Evolutionary conservation across 2,329 filamentous ascomycete species (phyloP).

Genomic region (Aspergillus aculeatus): DNA sequence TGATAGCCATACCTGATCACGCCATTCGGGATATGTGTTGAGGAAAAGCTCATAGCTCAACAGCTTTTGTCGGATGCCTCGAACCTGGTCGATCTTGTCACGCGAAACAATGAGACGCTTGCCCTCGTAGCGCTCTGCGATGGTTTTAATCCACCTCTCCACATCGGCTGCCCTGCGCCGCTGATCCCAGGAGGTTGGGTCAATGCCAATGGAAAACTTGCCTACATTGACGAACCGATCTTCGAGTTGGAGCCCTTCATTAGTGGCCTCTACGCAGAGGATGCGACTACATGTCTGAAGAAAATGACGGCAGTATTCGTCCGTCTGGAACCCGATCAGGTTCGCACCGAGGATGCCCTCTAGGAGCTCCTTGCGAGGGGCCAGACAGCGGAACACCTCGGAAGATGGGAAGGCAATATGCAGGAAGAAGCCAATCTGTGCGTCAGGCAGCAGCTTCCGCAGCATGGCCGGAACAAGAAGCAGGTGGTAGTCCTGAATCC

Average conservation of each 20-base stretch:
- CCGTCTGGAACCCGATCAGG: conserved; percentile 87
- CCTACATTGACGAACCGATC: conserved; percentile 90
- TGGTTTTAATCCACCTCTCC: conserved; percentile 71
- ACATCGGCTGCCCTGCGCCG: conserved; percentile 73
- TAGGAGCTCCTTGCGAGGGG: conserved; percentile 79
- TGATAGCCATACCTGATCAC: conserved; percentile 57
- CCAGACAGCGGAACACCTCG: conserved; percentile 89
- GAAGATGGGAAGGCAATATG: conserved; percentile 95
- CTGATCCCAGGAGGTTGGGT: conserved; percentile 70
- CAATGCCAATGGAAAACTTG: conserved; percentile 84
- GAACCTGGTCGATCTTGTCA: conserved; percentile 90
- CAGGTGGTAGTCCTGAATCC: conserved; percentile 95
- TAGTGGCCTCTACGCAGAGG: conserved; percentile 83
- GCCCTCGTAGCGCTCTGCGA: conserved; percentile 79
- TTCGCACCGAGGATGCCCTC: conserved; percentile 93
- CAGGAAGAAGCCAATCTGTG: conserved; percentile 93
- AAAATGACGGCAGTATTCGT: conserved; percentile 91
- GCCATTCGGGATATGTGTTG: conserved; percentile 88
- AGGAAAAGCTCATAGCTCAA: conserved; percentile 90
- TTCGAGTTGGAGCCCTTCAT: conserved; percentile 84
- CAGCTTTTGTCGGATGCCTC: conserved; percentile 90
- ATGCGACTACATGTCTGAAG: conserved; percentile 92
- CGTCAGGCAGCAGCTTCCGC: conserved; percentile 79
- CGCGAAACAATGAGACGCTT: conserved; percentile 90
- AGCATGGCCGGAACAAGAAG: conserved; percentile 86